Conservation (phyloP, 1,139 yeast genomes). For the Candida tropicalis region DNA sequence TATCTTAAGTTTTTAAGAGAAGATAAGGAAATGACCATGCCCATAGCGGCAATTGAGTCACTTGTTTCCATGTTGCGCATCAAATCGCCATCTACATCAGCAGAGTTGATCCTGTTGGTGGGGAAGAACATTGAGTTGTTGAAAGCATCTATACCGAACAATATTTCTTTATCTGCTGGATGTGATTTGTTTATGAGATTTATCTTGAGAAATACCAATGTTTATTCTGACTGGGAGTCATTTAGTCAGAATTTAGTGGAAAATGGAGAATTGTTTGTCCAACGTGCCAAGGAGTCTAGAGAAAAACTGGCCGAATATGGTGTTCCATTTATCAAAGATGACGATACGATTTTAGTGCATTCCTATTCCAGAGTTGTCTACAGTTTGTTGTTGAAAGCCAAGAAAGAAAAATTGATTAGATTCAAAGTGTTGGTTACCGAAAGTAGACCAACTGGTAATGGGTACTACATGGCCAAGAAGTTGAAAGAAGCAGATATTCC, state of each 20-base stretch:
- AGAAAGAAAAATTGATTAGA: constrained; percentile 66
- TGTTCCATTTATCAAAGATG: constrained; percentile 86
- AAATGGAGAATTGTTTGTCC: constrained; percentile 89
- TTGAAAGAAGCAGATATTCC: constrained; percentile 84
- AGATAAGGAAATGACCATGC: constrained; percentile 97
- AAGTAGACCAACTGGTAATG: constrained; percentile 85
- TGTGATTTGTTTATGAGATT: constrained; percentile 96
- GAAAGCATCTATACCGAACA: constrained; percentile 81
- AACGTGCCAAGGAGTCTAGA: constrained; percentile 90
- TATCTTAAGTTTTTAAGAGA: constrained; percentile 80
- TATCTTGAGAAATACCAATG: constrained; percentile 84
- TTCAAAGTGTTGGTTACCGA: constrained; percentile 93
- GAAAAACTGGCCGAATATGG: constrained; percentile 88
- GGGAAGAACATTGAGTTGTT: constrained; percentile 74
- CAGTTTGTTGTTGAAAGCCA: constrained; percentile 75
- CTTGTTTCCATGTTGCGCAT: constrained; percentile 79
- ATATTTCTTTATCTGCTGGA: constrained; percentile 93
- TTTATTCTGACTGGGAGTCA: constrained; percentile 95
- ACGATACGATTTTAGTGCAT: constrained; percentile 87
- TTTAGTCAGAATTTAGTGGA: constrained; percentile 86
- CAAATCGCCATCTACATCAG: constrained; percentile 88
- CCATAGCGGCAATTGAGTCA: constrained; percentile 97
- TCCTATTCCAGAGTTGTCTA: constrained; percentile 91
- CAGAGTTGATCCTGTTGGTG: constrained; percentile 83
- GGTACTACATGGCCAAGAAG: constrained; percentile 70